Evolutionary conservation across 768 basidiomycete genomes (phyloP).

Genomic region (Amylocystis lapponica): DNA sequence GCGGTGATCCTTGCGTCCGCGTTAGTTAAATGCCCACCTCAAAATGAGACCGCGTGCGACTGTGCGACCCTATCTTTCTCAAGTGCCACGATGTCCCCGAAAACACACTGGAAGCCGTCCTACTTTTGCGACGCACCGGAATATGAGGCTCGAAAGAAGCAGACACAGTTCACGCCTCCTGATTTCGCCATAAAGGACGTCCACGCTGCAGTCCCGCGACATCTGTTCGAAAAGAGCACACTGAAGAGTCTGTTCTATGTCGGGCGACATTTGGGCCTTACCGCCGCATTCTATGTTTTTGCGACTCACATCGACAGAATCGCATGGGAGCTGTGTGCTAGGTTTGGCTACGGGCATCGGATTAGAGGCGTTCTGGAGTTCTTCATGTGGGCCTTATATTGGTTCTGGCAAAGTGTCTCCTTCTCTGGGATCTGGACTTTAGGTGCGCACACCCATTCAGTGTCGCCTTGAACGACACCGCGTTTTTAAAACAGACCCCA

Average conservation of each 20-base stretch:
- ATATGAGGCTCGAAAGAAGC: constrained; percentile 39
- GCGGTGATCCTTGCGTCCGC: too few relatives aligned
- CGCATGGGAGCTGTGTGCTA: neutral
- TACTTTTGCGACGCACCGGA: constrained; percentile 50
- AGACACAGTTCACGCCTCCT: constrained; percentile 35
- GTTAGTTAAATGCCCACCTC: too few relatives aligned
- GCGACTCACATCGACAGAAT: constrained; percentile 31
- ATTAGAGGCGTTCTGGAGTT: neutral
- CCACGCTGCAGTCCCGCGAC: constrained; percentile 41
- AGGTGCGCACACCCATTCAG: constrained; percentile 5
- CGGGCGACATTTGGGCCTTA: constrained; percentile 35
- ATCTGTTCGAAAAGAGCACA: constrained; percentile 42
- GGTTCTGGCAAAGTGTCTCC: constrained; percentile 22
- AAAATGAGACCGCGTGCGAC: too few relatives aligned
- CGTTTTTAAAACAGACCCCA: too few relatives aligned
- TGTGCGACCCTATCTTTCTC: too few relatives aligned
- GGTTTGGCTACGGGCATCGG: neutral
- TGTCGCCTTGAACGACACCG: too few relatives aligned
- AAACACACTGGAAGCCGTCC: too few relatives aligned
- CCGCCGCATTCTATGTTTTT: constrained; percentile 32
- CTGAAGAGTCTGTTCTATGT: constrained; percentile 39
- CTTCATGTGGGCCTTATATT: constrained; percentile 13
- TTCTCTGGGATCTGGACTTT: constrained; percentile 20
- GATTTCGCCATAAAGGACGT: constrained; percentile 34
- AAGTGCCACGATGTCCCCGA: too few relatives aligned